A percentile compares a stretch with the other conserved stretches of the same genome.
Conservation (phyloP, 305 asterid species). For the Fraxinus platypoda region DNA sequence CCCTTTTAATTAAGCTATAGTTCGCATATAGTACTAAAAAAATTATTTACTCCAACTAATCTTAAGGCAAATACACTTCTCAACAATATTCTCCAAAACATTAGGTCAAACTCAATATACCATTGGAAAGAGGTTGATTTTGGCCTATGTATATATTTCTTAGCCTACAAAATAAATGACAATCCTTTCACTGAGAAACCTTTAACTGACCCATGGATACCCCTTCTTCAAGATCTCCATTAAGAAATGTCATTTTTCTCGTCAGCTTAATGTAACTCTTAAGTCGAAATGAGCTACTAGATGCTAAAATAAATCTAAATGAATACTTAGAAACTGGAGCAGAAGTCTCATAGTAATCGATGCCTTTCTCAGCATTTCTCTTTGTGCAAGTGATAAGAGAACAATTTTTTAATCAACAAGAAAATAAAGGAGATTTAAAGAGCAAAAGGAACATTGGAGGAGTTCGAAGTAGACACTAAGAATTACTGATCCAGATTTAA, state of each 20-base stretch:
- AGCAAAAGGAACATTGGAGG: background rate
- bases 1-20: background rate
- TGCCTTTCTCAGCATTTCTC: background rate
- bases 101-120: background rate
- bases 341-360: background rate
- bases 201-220: background rate
- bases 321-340: background rate
- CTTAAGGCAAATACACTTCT: background rate
- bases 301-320: background rate
- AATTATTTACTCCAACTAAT: background rate
- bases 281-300: background rate
- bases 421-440: background rate
- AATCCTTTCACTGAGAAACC: background rate
- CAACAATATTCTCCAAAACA: background rate
- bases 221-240: background rate
- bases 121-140: background rate
- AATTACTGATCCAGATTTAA: background rate
- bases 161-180: background rate
- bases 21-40: background rate
- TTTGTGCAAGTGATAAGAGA: background rate
- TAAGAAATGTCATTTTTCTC: background rate
- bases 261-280: background rate
- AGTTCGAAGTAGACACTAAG: background rate
- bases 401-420: background rate
- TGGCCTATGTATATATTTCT: background rate